A percentile compares a stretch with the other conserved stretches of the same genome.
Conservation (phyloP, 169 alveolate genomes). For the Plasmodium gallinaceum region DNA sequence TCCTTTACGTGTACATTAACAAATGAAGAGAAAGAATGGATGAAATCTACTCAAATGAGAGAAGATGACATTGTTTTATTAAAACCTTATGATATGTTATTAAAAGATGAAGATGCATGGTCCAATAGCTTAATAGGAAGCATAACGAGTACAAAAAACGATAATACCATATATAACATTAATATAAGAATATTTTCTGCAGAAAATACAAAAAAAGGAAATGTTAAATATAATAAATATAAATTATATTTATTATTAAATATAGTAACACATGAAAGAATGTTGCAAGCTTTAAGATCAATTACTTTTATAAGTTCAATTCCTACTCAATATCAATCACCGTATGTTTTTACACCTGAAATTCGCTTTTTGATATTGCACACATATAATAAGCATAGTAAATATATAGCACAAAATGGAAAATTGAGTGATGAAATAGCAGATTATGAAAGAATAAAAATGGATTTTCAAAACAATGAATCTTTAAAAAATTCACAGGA, state of each 20-base stretch:
- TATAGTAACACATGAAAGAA: slow-evolving; percentile 79
- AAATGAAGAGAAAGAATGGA: slow-evolving; percentile 76
- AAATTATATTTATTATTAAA: slow-evolving; percentile 59
- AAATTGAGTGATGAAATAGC: slow-evolving; percentile 62
- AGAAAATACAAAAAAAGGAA: slow-evolving; percentile 63
- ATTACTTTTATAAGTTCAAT: slow-evolving; percentile 79
- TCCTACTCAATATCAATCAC: slow-evolving; percentile 73
- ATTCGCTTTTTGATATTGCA: slow-evolving; percentile 63
- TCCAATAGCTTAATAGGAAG: slow-evolving; percentile 64
- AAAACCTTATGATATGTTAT: slow-evolving; percentile 74
- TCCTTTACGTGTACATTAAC: slow-evolving; percentile 75
- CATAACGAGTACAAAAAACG: slow-evolving; percentile 61
- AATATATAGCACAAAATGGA: slow-evolving; percentile 70
- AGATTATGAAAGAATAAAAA: slow-evolving; percentile 45
- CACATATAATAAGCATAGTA: slow-evolving; percentile 58
- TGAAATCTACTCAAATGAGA: slow-evolving; percentile 77
- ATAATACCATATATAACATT: slow-evolving; percentile 52
- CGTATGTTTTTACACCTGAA: slow-evolving; percentile 76
- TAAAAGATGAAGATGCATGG: slow-evolving; percentile 80
- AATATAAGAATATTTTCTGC: slow-evolving; percentile 75
- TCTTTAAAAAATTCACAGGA: slow-evolving; percentile 36
- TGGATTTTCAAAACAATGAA: slow-evolving; percentile 63
- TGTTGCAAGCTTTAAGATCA: slow-evolving; percentile 82
- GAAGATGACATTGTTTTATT: slow-evolving; percentile 84
- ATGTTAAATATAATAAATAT: slow-evolving; percentile 69